Base-by-base conservation (phyloP, 1,284 basidiomycete genomes). In the Inonotus hispidus region DNA sequence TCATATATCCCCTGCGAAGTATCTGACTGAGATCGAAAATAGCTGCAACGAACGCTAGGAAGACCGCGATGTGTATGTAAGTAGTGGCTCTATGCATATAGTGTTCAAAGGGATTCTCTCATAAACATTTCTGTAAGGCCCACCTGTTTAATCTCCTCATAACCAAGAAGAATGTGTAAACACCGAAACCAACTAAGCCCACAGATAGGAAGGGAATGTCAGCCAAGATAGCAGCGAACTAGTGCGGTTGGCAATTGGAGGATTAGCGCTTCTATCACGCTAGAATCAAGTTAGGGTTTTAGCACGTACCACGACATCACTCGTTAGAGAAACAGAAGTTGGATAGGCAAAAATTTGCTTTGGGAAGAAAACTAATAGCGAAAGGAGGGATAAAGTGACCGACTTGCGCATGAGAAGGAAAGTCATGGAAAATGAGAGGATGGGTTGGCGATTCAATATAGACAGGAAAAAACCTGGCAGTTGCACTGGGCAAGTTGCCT, bases 141-240 rank as follows among this genome's bases (percentile, higher is more conserved):
- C 32, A 89, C 88, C 80, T 64, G 61, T 79, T 79, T 46, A 84
- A 69, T 61, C 82, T 83, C 66, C 78, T 82, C 73, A 84, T 75
- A 35, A 81, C 69, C 47, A 88, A 71, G 69, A 88, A 78, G 70
- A 88, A 84, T 11, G 79, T 79, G 56, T 85, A 80, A 35, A 83
- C 74, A n/a, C 80, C 85, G 61, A 90, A 82, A 39, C 79, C 80
- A 67, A 88, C 73, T 21, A 89, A 73, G 46, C 88, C 89, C 58
- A 85, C 77, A 60, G 81, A 81, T 66, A 88, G 80, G 64, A 87
- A 75, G 39, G 89, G 89, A 56, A 90, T 82, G 64, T 88, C 85
- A 16, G 81, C 76, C 46, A 90, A 74, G 53, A 90, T 69, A 63
- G 75, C 72, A 64, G 83, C 80, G 46, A 87, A 72, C 87, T 88